Evolutionary conservation across 2,329 filamentous ascomycete genomes (phyloP).

Genomic region (Fusarium sacchari): DNA sequence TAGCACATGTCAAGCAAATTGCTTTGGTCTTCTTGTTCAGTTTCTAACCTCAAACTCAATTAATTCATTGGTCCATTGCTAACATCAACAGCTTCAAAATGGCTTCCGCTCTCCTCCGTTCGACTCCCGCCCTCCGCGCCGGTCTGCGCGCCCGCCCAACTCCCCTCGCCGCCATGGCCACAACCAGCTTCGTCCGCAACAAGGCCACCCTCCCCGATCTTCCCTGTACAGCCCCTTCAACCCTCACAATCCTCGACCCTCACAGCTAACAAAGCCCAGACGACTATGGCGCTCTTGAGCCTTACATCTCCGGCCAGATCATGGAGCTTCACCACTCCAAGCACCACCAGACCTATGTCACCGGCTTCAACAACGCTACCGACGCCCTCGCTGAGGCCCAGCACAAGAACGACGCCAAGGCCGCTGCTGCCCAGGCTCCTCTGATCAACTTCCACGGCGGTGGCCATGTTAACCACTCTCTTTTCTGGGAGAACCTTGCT

Average conservation of each 20-base stretch:
- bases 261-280: constrained; percentile 62
- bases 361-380: constrained; percentile 82
- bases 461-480: constrained; percentile 85
- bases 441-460: constrained; percentile 83
- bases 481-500: constrained; percentile 86
- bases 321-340: constrained; percentile 97
- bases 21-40: neutral
- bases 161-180: constrained; percentile 71
- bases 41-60: neutral
- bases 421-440: constrained; percentile 61
- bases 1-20: neutral
- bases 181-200: constrained; percentile 80
- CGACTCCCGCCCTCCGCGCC: constrained; percentile 72
- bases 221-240: constrained; percentile 51
- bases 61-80: neutral
- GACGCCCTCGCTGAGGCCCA: constrained; percentile 76
- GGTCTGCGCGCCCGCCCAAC: constrained; percentile 75
- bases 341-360: constrained; percentile 95
- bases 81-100: constrained; percentile 49
- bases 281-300: constrained; percentile 95
- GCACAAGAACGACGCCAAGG: constrained; percentile 67
- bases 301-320: constrained; percentile 84
- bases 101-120: constrained; percentile 80
- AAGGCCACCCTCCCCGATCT: constrained; percentile 96
- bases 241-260: neutral